These are phyloP conservation scores for Pichia californica DNA, from an alignment of 805 yeast species.

Conservation along the genomic window DNA sequence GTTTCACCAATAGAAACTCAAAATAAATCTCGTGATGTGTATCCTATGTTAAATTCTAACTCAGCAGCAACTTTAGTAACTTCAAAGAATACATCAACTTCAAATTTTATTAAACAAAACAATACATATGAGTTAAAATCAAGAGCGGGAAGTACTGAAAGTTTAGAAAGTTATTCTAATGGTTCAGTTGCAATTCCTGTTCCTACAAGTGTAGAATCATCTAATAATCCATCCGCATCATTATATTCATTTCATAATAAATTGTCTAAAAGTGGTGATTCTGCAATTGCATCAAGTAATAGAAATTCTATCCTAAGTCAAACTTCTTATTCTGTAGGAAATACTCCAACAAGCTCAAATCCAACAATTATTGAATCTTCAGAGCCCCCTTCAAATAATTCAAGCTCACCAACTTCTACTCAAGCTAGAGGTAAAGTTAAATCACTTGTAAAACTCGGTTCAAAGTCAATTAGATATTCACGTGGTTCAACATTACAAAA, in stretches of 20 bases:
- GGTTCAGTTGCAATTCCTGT: not conserved
- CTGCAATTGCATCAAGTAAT: not conserved
- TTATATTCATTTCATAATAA: not conserved
- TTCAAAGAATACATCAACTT: not conserved
- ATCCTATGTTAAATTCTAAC: not conserved
- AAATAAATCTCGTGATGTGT: not conserved
- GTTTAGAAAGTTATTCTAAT: not conserved
- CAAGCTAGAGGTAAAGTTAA: conserved; percentile 6
- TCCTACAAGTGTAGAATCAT: not conserved
- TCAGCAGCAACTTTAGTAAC: not conserved
- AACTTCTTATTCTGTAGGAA: not conserved
- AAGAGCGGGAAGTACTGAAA: not conserved
- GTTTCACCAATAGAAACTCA: not conserved
- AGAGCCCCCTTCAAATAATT: not conserved
- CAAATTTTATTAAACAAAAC: not conserved
- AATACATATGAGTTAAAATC: not conserved
- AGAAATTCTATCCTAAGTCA: not conserved
- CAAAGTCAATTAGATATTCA: conserved; percentile 8
- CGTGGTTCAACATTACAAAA: not conserved
- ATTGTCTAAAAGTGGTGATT: conserved; percentile 3
- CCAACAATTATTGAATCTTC: not conserved
- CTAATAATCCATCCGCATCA: not conserved
- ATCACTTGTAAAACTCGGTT: conserved; percentile 10
- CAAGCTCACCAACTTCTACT: not conserved
- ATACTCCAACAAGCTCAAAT: conserved; percentile 1